Evolutionary conservation across 192 early-diverging fungal genomes (phyloP).

Genomic region (Coemansia sp.): DNA sequence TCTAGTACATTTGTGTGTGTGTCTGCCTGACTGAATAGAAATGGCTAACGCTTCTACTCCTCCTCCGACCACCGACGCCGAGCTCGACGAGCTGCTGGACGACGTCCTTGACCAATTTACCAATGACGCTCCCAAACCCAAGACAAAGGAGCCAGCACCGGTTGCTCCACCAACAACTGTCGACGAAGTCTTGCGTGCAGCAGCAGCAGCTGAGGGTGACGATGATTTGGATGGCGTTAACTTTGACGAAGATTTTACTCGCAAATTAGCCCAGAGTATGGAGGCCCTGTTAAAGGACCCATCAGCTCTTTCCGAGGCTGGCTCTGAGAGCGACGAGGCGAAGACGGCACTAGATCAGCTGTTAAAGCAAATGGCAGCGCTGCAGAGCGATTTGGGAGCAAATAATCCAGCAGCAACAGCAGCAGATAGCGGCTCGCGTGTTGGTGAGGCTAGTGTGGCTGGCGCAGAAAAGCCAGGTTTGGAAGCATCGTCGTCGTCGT

Average conservation of each 20-base stretch:
- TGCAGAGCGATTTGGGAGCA: constrained; percentile 55
- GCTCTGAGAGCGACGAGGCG: constrained; percentile 58
- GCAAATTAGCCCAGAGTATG: constrained; percentile 80
- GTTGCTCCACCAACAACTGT: constrained; percentile 1
- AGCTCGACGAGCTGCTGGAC: constrained; percentile 72
- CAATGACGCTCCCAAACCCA: constrained; percentile 37
- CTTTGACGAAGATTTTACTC: constrained; percentile 73
- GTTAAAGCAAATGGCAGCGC: constrained; percentile 63
- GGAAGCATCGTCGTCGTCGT: constrained; percentile 36
- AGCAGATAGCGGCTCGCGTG: not conserved
- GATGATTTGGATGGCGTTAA: constrained; percentile 28
- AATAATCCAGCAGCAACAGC: constrained; percentile 5
- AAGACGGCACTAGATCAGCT: constrained; percentile 77
- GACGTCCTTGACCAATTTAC: constrained; percentile 80
- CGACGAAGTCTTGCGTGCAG: not conserved
- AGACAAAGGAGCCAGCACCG: constrained; percentile 19
- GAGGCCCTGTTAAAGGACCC: constrained; percentile 60
- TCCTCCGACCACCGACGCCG: constrained; percentile 58
- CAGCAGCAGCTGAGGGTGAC: constrained; percentile 13
- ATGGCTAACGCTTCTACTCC: constrained; percentile 31
- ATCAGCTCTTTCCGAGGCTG: constrained; percentile 14
- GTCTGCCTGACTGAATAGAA: constrained; percentile 6
- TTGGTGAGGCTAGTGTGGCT: not conserved
- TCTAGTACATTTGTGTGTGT: constrained; percentile 8
- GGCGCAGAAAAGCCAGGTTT: not conserved